Evolutionary conservation across 306 rosid genomes (phyloP), one percentile per base, ranked within the genome.

Genomic region (Canavalia ensiformis): DNA sequence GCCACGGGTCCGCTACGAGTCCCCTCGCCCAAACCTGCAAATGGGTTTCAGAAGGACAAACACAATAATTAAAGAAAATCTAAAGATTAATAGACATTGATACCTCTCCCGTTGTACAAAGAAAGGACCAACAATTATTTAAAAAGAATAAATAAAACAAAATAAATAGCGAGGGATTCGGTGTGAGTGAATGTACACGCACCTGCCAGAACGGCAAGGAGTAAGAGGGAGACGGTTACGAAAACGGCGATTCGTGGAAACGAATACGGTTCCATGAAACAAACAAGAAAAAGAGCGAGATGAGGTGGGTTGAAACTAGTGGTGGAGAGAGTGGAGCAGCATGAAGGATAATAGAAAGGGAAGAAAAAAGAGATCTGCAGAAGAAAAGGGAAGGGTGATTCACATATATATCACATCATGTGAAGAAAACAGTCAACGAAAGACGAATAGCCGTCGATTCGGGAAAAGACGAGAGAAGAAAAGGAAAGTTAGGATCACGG

Each of bases 151-250:
- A 18, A 18, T 18, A 18, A 18, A 18, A 18, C 25, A 18, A 18
- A 18, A 18, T 18, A 18, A 18, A 18, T 18, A 18, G 25, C 25
- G 25, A 18, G 25, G 25, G 25, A 18, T 18, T 18, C 25, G 25
- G 25, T 18, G 25, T 0, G 9, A 35, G 45, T 33, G 45, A 64
- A 64, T 33, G 51, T 5, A 42, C n/a, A 66, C 77, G 63, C 33
- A 89, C 92, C 93, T 44, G 79, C 6, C 8, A 76, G 68, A 85
- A 77, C 8, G 45, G 75, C 82, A 13, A 85, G 46, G 68, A 81
- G 55, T 13, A 83, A 18, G 39, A 82, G 44, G 46, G 84, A 51
- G 5, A 56, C 70, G 45, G 79, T 63, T 25, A 39, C 69, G 8
- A 46, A 31, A 0, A 76, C 7, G 28, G 67, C 57, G 50, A 68